Conservation (phyloP, 257 asterid genomes). For the Paraleonurus japonicus region DNA sequence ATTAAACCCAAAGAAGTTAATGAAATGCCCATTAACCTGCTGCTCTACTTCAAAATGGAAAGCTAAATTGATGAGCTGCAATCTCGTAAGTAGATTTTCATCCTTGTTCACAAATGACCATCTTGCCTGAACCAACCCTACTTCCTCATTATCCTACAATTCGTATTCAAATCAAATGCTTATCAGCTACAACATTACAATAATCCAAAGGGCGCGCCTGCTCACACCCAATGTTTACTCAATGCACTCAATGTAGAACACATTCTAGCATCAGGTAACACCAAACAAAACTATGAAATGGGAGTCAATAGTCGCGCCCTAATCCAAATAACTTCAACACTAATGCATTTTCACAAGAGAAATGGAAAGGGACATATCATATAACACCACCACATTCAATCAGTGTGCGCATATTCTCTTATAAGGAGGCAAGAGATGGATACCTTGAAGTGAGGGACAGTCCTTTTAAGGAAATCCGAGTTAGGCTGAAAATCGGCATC, state of each 20-base stretch:
- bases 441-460: slow-evolving; percentile 92
- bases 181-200: not conserved
- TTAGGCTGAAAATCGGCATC: slow-evolving; percentile 95
- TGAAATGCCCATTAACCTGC: slow-evolving; percentile 83
- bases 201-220: not conserved
- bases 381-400: not conserved
- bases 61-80: slow-evolving; percentile 88
- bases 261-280: too few species aligned
- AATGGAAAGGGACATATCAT: not conserved
- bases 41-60: slow-evolving; percentile 98
- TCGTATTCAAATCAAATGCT: slow-evolving; percentile 2
- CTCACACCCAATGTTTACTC: too few species aligned
- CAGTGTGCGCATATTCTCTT: not conserved
- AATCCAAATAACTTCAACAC: not conserved
- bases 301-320: too few species aligned
- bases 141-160: slow-evolving; percentile 76
- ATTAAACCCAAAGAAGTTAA: slow-evolving; percentile 90
- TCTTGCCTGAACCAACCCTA: slow-evolving; percentile 93
- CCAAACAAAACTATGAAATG: too few species aligned
- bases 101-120: slow-evolving; percentile 98
- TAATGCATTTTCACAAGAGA: not conserved
- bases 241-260: too few species aligned
- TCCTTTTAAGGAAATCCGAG: slow-evolving; percentile 71
- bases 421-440: not conserved
- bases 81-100: slow-evolving; percentile 78